These are phyloP conservation scores for Dissoconium aciculare DNA, from an alignment of 2,329 filamentous ascomycete species.

Conservation along the genomic window DNA sequence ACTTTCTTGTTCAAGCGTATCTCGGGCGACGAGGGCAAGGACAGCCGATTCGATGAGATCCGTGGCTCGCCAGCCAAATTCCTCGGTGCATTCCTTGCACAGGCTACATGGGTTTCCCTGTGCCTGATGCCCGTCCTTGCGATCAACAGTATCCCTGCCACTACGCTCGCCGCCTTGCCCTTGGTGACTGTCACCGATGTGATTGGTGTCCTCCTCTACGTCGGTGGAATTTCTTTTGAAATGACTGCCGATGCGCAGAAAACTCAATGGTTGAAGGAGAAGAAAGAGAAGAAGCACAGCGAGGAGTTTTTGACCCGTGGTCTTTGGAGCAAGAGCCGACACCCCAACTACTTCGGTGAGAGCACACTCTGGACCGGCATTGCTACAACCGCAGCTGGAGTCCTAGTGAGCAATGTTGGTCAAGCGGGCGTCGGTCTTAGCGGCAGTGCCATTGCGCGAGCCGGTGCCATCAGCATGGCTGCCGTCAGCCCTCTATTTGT, in stretches of 20 bases:
- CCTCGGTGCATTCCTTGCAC: slow-evolving; percentile 41
- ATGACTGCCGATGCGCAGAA: slow-evolving; percentile 50
- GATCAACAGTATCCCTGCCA: slow-evolving; percentile 45
- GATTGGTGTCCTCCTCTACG: slow-evolving; percentile 43
- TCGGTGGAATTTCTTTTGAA: slow-evolving; percentile 46
- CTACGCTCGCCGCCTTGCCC: slow-evolving; percentile 36
- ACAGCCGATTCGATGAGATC: slow-evolving; percentile 44
- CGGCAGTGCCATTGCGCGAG: slow-evolving; percentile 28
- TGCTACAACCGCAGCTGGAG: slow-evolving; percentile 43
- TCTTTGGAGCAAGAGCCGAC: slow-evolving; percentile 45
- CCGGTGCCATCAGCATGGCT: slow-evolving; percentile 36
- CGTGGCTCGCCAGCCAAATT: slow-evolving; percentile 39
- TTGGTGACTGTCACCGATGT: slow-evolving; percentile 38
- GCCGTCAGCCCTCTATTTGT: slow-evolving; percentile 50
- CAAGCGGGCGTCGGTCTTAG: slow-evolving; percentile 44
- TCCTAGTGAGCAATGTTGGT: slow-evolving; percentile 40
- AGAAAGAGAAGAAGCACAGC: slow-evolving; percentile 49
- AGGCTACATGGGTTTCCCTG: slow-evolving; percentile 54
- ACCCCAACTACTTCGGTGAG: slow-evolving; percentile 63
- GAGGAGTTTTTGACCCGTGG: slow-evolving; percentile 52
- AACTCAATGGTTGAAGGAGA: slow-evolving; percentile 44
- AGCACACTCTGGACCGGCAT: slow-evolving; percentile 54
- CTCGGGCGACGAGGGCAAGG: slow-evolving; percentile 40
- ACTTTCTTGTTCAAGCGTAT: slow-evolving; percentile 50
- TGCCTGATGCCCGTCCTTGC: slow-evolving; percentile 50